Evolutionary conservation across 495 filamentous ascomycete species (phyloP).

Genomic region (Podospora sp.): DNA sequence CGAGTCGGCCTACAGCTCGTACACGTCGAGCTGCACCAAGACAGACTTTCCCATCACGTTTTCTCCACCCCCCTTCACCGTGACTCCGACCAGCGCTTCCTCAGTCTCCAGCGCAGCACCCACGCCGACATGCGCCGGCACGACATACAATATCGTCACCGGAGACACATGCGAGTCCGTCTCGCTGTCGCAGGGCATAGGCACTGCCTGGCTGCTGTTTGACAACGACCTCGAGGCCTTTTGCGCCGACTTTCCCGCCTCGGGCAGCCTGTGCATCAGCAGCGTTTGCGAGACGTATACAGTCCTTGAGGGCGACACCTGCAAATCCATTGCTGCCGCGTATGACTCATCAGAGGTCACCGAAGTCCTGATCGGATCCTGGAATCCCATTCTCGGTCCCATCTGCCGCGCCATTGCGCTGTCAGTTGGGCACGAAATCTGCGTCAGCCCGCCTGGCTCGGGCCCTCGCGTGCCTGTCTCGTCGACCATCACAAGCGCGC

Average conservation of each 20-base stretch:
- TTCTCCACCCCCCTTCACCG: neutral
- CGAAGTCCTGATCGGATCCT: slow-evolving; percentile 19
- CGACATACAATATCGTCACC: slow-evolving; percentile 23
- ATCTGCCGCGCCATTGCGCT: slow-evolving; percentile 13
- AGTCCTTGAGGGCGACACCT: slow-evolving; percentile 19
- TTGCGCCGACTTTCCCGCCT: slow-evolving; percentile 28
- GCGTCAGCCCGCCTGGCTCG: slow-evolving; percentile 14
- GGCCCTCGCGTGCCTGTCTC: neutral
- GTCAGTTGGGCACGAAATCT: slow-evolving; percentile 21
- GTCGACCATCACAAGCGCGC: neutral
- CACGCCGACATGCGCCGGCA: slow-evolving; percentile 25
- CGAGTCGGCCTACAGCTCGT: slow-evolving; percentile 22
- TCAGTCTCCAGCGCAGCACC: neutral
- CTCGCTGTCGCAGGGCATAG: slow-evolving; percentile 19
- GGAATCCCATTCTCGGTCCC: slow-evolving; percentile 19
- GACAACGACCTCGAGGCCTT: slow-evolving; percentile 27
- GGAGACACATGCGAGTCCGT: slow-evolving; percentile 28
- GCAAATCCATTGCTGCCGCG: slow-evolving; percentile 16
- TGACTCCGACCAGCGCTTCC: slow-evolving; percentile 11
- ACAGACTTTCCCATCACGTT: too few relatives aligned
- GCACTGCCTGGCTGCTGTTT: slow-evolving; percentile 21
- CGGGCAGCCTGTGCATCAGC: slow-evolving; percentile 25
- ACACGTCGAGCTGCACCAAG: slow-evolving; percentile 29
- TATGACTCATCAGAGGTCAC: slow-evolving; percentile 21
- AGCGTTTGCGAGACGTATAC: slow-evolving; percentile 15